Base-by-base conservation (phyloP, 148 eudicot genomes). In the Fagopyrum esculentum region DNA sequence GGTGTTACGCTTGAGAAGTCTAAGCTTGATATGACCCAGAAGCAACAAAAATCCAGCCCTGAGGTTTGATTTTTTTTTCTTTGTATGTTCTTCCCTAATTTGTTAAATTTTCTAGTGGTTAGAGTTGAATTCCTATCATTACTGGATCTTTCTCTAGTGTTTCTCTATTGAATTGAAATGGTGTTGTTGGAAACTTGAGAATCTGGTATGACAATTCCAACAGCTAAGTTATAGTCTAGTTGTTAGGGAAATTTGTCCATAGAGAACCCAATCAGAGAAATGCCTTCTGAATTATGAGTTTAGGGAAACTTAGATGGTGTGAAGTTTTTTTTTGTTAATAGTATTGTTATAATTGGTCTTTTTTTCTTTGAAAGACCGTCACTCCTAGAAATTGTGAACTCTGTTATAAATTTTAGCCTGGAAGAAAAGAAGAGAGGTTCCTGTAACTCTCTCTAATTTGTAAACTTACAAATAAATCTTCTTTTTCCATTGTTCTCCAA, bases 1-100 rank as follows among this genome's bases (percentile, higher is more conserved):
- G 82, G 86, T 29, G 93, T 85, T 43, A 90, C 91, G 47, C 84
- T 92, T 82, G 97, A 92, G 79, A 92, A 90, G 72, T 79, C 95
- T 44, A 92, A 90, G 81, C 87, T 89, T 19, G 94, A 86, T 74
- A 47, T 81, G 82, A 35, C 92, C 50, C 86, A 83, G 81, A 85
- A 87, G 79, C 85, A 88, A 77, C 78, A 83, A 4, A 75, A 78
- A 50, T 75, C 85, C 50, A 81, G 87, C 49, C 95, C 97, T 13
- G 92, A 89, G 93, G 97, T 89, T 59, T 69, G 75, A 50, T 35
- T 59, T 69, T 19, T 29, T 6, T 4, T 0, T 60, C 45, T 55
- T 40, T 59, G 35, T 13, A 2, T 29, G 69, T 45, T 19, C 29
- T 13, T 35, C 11, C n/a, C 22, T 9, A 2, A 6, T 54, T 54